Evolutionary conservation across 148 eudicot species (phyloP), one percentile per base, ranked within the genome.

Genomic region (Arbutus unedo): DNA sequence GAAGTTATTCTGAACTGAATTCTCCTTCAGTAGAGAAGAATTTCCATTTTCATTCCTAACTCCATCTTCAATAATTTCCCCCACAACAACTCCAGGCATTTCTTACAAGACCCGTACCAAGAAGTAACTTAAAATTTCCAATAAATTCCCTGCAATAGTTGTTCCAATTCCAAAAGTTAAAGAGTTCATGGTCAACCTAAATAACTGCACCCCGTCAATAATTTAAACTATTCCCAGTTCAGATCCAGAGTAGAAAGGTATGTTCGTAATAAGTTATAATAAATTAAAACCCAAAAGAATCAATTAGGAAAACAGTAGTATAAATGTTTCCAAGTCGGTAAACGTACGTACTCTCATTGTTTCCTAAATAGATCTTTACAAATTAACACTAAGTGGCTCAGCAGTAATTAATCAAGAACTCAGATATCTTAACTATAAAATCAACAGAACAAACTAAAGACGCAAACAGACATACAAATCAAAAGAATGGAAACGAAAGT

Each of bases 11-110:
- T 83, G 82, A 45, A 79, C 88, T 64, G 90, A 81, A 81, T 89
- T 93, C 62, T 94, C 93, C 84, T 92, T 93, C 67, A 82, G 31
- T 43, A 82, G 81, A 1, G 89, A 81, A 38, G 86, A 89, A 87
- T 82, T 90, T 38, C 88, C 92, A 84, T 92, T 90, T 66, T 91
- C 88, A 77, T 81, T 81, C 38, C 60, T 81, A 11, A 74, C 67
- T 79, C 76, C 85, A 70, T 80, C 86, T 85, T 88, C 91, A 73
- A 80, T 85, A 82, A 77, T 81, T 81, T 82, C 97, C 78, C 89
- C 97, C 88, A 85, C 77, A 41, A 90, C 91, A 83, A 93, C 87
- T 64, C 95, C 98, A 87, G 98, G 94, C 98, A 94, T 96, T 76
- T 54, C 71, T 66, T 87, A 76, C 50, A 74, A 79, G 57, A 71